Evolutionary conservation across 495 filamentous ascomycete species (phyloP), one percentile per base, ranked within the genome.

Genomic region (Lasiosphaeriaceae sp.): DNA sequence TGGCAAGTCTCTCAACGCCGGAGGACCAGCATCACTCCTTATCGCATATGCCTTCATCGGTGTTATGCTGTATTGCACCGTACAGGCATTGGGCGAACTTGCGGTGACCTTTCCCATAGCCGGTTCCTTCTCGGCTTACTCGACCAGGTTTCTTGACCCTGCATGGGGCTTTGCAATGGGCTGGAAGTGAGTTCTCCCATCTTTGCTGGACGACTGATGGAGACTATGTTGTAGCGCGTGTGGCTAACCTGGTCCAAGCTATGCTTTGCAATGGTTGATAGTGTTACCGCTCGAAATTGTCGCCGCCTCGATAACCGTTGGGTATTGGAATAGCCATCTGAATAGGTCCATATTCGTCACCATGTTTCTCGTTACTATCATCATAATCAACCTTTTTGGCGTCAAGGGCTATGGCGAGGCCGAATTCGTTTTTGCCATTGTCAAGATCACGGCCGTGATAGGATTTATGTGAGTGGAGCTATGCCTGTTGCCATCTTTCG

Each of bases 131-230:
- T 87, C 92, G 12, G 86, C 90, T 35, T 96, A 91, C 70, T 96
- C 92, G 17, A 96, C 90, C 35, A 83, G 93, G 22, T 97, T 97
- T 65, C 66, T 97, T 11, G 92, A 97, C 64, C 92, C 92, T 11
- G 90, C 93, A 2, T 97, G 92, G 93, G 94, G 94, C 0, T 97
- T 97, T 64, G 92, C 94, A 46, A 96, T 96, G 90, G 94, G 94
- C 24, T 96, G 92, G 93, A 96, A 96, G 78, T 84, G 62, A 69
- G 79, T 81, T 20, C 43, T 14, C 19, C 45, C 16, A 19, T 35
- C 31, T 52, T 14, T 22, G 20, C 19, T 31, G 14, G n/a, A 16
- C 14, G 34, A 37, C 34, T 1, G 14, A 8, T 8, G 12, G 19
- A 14, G 31, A 41, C 23, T 47, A 16, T 23, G 37, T 19, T 50